A percentile compares a stretch with the other conserved stretches of the same genome.
Conservation (phyloP, 2,329 filamentous ascomycete genomes). For the Phialophora tarda region DNA sequence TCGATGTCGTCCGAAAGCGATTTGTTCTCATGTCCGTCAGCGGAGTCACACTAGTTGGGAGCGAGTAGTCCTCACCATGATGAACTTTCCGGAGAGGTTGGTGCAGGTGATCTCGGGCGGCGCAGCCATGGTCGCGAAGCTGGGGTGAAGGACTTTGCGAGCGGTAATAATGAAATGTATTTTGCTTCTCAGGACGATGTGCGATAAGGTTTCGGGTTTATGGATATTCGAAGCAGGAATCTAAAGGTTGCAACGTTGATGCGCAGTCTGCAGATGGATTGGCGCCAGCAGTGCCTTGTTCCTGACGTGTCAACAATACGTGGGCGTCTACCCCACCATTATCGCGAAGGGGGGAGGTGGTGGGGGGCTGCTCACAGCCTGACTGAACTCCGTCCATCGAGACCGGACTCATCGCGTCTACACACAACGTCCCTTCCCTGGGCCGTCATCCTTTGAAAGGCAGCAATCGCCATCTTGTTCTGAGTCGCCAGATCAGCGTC, state of each 20-base stretch:
- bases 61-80: conserved; percentile 61
- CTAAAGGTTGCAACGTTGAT: neutral
- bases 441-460: neutral
- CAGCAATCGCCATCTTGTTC: conserved; percentile 10
- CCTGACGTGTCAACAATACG: conserved; percentile 8
- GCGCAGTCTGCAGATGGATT: neutral
- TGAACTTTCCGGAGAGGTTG: conserved; percentile 72
- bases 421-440: neutral
- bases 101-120: conserved; percentile 69
- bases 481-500: conserved; percentile 10
- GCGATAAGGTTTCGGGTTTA: neutral
- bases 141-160: neutral
- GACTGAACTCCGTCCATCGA: neutral
- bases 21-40: conserved; percentile 66
- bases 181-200: neutral
- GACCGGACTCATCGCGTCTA: neutral
- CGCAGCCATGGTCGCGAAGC: conserved; percentile 66
- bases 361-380: too few species aligned
- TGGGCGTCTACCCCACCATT: neutral
- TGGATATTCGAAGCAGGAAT: neutral
- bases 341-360: neutral
- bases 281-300: neutral
- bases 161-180: neutral
- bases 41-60: neutral
- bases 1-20: conserved; percentile 72